Base-by-base conservation (phyloP, 1,284 basidiomycete genomes). In the Irpex sp. region DNA sequence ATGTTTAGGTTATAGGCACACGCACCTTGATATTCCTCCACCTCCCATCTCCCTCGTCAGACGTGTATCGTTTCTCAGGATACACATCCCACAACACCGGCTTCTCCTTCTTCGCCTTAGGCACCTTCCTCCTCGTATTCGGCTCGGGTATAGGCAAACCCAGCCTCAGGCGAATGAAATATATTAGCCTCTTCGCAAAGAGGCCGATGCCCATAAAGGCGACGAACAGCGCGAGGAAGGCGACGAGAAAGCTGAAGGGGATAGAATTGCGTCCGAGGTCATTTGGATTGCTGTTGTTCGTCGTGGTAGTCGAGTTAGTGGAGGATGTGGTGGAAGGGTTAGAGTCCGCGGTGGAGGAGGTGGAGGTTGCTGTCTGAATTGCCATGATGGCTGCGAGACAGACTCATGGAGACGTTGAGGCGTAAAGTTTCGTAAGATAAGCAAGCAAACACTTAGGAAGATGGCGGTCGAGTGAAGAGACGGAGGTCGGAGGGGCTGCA, bases 241-340 rank as follows among this genome's bases (percentile, higher is more conserved):
- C 64, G 61, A 65, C 56, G 57, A 65, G 64, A 40, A 65, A 65
- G 64, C 64, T 65, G 55, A 65, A 65, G 9, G 64, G 64, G 13
- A 65, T 62, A 38, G 61, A 62, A 55, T 65, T 65, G 21, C 40
- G 17, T n/a, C 44, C 26, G 52, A 31, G 13, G 38, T 58, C 44
- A 48, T 17, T 34, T 21, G 49, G 37, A 5, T 37, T 36, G 49
- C 19, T 56, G 59, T 31, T 26, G 59, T 48, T 21, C 1, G n/a
- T 54, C 5, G n/a, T 54, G 15, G 11, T 19, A 54, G n/a, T 15
- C 4, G 17, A 11, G 51, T 54, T 21, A 15, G n/a, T 54, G 51
- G 15, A 11, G 0, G 11, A 17, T 17, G 49, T 48, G 59, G 31
- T 57, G 26, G n/a, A 37, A 19, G 26, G 17, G n/a, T 31, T 31